phyloP scores from a whole-genome alignment of 805 yeast genomes.

The Spathaspora hagerdaliae region DNA sequence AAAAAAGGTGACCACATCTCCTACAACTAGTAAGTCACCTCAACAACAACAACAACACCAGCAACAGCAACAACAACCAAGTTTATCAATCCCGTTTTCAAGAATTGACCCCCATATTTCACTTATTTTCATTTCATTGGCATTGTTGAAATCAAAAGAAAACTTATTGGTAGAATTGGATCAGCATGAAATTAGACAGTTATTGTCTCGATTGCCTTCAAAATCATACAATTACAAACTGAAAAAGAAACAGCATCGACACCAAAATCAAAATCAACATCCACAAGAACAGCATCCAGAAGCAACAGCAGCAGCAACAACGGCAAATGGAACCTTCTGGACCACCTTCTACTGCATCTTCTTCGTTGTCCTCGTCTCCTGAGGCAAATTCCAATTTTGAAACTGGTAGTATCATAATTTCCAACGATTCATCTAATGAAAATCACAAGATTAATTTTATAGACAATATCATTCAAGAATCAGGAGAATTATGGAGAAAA shows the following conservation, averaged over 20 bases:
- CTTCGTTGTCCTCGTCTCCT: constrained; percentile 6
- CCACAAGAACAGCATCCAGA: neutral
- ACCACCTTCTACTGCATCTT: constrained; percentile 6
- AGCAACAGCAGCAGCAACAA: neutral
- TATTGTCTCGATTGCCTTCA: constrained; percentile 56
- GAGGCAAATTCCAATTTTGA: constrained; percentile 1
- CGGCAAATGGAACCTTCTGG: neutral
- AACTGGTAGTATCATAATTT: constrained; percentile 16
- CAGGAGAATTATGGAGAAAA: constrained; percentile 85
- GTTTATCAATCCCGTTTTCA: constrained; percentile 46
- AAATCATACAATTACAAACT: constrained; percentile 28
- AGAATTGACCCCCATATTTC: constrained; percentile 72
- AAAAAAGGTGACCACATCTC: neutral
- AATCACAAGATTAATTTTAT: constrained; percentile 55
- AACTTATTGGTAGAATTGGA: constrained; percentile 80
- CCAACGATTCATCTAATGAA: constrained; percentile 24
- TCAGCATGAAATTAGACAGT: constrained; percentile 82
- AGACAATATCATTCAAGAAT: constrained; percentile 68
- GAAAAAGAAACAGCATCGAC: constrained; percentile 4
- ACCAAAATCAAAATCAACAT: neutral
- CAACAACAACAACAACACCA: constrained; percentile 2
- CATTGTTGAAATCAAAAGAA: constrained; percentile 77
- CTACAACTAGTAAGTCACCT: neutral
- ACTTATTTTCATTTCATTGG: constrained; percentile 68
- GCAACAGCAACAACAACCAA: neutral